Conservation (phyloP, 805 yeast species). For the Candida patagonica region DNA sequence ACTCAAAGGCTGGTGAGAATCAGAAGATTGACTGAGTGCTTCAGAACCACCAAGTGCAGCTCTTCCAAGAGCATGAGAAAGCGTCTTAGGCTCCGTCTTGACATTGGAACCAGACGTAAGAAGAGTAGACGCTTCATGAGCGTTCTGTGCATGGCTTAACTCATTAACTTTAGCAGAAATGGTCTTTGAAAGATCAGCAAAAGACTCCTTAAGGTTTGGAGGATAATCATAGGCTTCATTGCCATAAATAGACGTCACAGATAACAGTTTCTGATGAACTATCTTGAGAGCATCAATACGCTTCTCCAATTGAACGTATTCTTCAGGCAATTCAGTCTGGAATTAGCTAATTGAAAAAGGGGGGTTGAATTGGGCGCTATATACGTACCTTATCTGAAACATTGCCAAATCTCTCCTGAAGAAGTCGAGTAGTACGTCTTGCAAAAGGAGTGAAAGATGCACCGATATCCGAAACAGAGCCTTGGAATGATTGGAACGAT, state of each 20-base stretch:
- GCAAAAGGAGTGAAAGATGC: conserved; percentile 60
- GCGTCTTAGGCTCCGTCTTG: conserved; percentile 57
- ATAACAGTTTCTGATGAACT: conserved; percentile 49
- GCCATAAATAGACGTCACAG: conserved; percentile 53
- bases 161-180: conserved; percentile 56
- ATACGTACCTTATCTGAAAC: conserved; percentile 53
- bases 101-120: conserved; percentile 39
- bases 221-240: conserved; percentile 81
- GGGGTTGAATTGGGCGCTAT: neutral
- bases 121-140: conserved; percentile 77
- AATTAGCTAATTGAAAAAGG: neutral
- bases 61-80: conserved; percentile 72
- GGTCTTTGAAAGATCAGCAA: conserved; percentile 59
- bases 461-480: conserved; percentile 28
- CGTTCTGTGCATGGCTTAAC: conserved; percentile 61
- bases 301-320: conserved; percentile 64
- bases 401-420: conserved; percentile 72
- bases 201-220: conserved; percentile 62
- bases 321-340: conserved; percentile 68
- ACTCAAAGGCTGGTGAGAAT: conserved; percentile 36
- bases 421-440: conserved; percentile 67
- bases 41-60: conserved; percentile 51
- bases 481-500: conserved; percentile 27
- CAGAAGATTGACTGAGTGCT: neutral
- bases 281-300: conserved; percentile 64